Percentiles rank a stretch among this genome's conserved stretches.
Evolutionary conservation across 257 asterid genomes (phyloP).

Genomic region (Agastache rugosa): DNA sequence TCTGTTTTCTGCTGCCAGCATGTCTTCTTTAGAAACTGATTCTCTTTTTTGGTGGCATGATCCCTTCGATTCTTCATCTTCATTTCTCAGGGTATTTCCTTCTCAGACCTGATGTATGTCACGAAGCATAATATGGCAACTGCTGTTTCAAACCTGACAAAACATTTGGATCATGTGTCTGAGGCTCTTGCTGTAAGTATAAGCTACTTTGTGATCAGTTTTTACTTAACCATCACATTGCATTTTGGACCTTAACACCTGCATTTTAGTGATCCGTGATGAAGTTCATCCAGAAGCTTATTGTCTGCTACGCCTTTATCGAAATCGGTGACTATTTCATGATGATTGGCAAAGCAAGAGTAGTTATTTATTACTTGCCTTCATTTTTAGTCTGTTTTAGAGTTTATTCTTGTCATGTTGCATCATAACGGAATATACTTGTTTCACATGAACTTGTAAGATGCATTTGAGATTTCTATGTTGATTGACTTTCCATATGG

Average conservation of each 20-base stretch:
- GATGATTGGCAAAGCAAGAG: neutral
- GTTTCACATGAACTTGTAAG: constrained; percentile 2
- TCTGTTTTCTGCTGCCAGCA: constrained; percentile 13
- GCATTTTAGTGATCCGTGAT: neutral
- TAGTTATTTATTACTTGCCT: constrained; percentile 9
- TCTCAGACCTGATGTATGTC: constrained; percentile 93
- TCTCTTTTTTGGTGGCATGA: neutral
- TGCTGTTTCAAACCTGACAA: constrained; percentile 88
- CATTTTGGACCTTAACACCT: neutral
- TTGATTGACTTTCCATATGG: constrained; percentile 19
- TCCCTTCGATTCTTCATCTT: constrained; percentile 21
- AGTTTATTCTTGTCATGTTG: constrained; percentile 13
- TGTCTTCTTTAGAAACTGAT: constrained; percentile 13
- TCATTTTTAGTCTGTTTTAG: neutral
- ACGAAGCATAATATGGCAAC: constrained; percentile 80
- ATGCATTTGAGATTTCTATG: constrained; percentile 15
- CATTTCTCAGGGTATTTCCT: constrained; percentile 70
- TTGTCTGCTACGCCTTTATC: neutral
- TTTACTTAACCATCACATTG: neutral
- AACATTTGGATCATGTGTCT: constrained; percentile 79
- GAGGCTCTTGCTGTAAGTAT: constrained; percentile 85
- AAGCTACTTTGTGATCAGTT: neutral
- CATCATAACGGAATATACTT: neutral
- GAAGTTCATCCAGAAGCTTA: neutral
- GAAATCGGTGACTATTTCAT: neutral